phyloP scores from a whole-genome alignment of 805 yeast species.

The Kluyveromyces dobzhanskii region DNA sequence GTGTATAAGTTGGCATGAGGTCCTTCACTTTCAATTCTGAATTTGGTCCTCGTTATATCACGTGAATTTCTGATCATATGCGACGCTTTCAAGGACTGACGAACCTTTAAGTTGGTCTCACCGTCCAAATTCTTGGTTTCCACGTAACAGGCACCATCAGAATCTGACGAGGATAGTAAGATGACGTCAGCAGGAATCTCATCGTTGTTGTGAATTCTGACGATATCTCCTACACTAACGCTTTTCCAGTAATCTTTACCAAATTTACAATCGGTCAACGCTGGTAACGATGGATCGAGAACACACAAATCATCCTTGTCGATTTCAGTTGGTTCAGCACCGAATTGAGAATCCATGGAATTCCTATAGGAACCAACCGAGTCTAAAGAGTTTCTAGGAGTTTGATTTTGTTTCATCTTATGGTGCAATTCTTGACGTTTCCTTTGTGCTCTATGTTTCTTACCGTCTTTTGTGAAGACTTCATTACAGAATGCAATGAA shows the following conservation, averaged over 20 bases:
- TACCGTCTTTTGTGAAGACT: slow-evolving; percentile 30
- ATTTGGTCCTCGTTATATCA: slow-evolving; percentile 43
- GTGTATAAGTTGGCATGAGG: slow-evolving; percentile 73
- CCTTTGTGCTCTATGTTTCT: slow-evolving; percentile 28
- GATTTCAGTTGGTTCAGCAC: slow-evolving; percentile 29
- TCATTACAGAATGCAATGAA: slow-evolving; percentile 21
- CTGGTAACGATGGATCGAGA: slow-evolving; percentile 47
- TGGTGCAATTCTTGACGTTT: slow-evolving; percentile 24
- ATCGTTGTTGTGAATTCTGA: slow-evolving; percentile 63
- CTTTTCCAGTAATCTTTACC: slow-evolving; percentile 49
- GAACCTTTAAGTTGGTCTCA: slow-evolving; percentile 68
- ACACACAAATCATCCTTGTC: slow-evolving; percentile 51
- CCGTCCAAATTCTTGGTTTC: slow-evolving; percentile 83
- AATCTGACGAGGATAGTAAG: slow-evolving; percentile 55
- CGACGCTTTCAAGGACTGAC: slow-evolving; percentile 62
- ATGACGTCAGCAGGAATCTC: slow-evolving; percentile 74
- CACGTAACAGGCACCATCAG: slow-evolving; percentile 62
- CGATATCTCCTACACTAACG: slow-evolving; percentile 63
- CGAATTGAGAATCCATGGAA: slow-evolving; percentile 24
- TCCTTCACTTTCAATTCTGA: slow-evolving; percentile 75
- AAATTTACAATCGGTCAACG: slow-evolving; percentile 28
- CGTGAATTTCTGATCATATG: slow-evolving; percentile 39
- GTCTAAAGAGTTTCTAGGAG: slow-evolving; percentile 34
- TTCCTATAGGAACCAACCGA: slow-evolving; percentile 25
- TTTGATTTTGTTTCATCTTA: slow-evolving; percentile 20